Percentiles rank a stretch among this genome's conserved stretches.
phyloP scores from a whole-genome alignment of 257 asterid species.

The Eustoma russellianum region DNA sequence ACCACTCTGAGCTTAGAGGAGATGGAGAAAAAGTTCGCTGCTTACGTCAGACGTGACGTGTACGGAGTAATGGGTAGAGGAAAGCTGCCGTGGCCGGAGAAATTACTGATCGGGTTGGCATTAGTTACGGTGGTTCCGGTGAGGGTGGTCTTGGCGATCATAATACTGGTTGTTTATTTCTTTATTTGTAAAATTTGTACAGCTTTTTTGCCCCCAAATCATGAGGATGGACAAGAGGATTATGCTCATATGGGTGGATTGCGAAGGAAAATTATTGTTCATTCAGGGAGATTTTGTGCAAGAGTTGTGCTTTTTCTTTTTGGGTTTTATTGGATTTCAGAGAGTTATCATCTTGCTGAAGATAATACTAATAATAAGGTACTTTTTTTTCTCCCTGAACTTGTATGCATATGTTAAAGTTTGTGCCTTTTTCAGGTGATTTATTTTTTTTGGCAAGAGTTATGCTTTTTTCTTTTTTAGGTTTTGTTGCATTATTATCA shows the following conservation, averaged over 20 bases:
- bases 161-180: conserved; percentile 51
- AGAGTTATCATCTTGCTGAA: conserved; percentile 18
- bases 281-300: conserved; percentile 49
- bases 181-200: conserved; percentile 69
- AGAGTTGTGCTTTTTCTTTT: conserved; percentile 57
- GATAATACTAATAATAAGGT: conserved; percentile 30
- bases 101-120: conserved; percentile 42
- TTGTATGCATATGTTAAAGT: background rate
- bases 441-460: too few relatives aligned
- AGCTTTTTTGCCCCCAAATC: conserved; percentile 44
- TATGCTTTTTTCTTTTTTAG: too few relatives aligned
- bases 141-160: conserved; percentile 41
- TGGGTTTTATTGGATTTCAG: conserved; percentile 69
- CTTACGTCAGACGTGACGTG: conserved; percentile 55
- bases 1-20: conserved; percentile 37
- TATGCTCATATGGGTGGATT: conserved; percentile 84
- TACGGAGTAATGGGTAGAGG: conserved; percentile 75
- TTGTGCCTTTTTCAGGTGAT: background rate
- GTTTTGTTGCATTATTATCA: too few relatives aligned
- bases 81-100: conserved; percentile 47
- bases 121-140: conserved; percentile 57
- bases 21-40: conserved; percentile 58
- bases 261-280: conserved; percentile 61
- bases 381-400: background rate
- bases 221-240: conserved; percentile 84